phyloP scores from a whole-genome alignment of 257 asterid genomes.

The Knoxia roxburghii region DNA sequence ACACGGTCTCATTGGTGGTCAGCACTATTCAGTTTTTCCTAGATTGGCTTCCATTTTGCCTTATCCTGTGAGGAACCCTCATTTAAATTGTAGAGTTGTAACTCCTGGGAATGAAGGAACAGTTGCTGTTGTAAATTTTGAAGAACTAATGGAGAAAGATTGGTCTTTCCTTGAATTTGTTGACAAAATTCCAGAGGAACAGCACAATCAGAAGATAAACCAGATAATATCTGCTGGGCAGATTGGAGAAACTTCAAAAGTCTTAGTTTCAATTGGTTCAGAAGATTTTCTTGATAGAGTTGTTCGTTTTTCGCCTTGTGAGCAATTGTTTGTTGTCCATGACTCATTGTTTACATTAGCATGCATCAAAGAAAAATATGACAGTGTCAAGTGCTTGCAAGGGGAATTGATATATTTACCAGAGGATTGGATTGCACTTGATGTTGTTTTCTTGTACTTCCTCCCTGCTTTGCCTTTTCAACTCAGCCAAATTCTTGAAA shows the following conservation, averaged over 20 bases:
- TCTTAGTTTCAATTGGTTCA: constrained; percentile 65
- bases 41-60: constrained; percentile 17
- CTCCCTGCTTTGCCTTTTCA: constrained; percentile 70
- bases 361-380: constrained; percentile 67
- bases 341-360: constrained; percentile 67
- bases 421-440: constrained; percentile 66
- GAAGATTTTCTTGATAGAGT: constrained; percentile 74
- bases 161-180: constrained; percentile 72
- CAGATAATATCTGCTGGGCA: constrained; percentile 57
- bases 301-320: constrained; percentile 40
- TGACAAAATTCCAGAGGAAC: constrained; percentile 33
- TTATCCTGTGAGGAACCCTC: constrained; percentile 18
- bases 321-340: constrained; percentile 62
- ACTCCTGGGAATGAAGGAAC: constrained; percentile 38
- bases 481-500: constrained; percentile 54
- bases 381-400: constrained; percentile 83
- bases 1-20: constrained; percentile 9
- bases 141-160: constrained; percentile 65
- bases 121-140: constrained; percentile 40
- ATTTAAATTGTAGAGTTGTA: constrained; percentile 21
- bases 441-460: constrained; percentile 66
- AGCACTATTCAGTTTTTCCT: constrained; percentile 19
- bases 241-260: constrained; percentile 48
- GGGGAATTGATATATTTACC: constrained; percentile 66
- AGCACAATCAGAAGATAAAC: constrained; percentile 37